phyloP scores from a whole-genome alignment of 805 yeast genomes.

The Saccharomycopsis javanensis region DNA sequence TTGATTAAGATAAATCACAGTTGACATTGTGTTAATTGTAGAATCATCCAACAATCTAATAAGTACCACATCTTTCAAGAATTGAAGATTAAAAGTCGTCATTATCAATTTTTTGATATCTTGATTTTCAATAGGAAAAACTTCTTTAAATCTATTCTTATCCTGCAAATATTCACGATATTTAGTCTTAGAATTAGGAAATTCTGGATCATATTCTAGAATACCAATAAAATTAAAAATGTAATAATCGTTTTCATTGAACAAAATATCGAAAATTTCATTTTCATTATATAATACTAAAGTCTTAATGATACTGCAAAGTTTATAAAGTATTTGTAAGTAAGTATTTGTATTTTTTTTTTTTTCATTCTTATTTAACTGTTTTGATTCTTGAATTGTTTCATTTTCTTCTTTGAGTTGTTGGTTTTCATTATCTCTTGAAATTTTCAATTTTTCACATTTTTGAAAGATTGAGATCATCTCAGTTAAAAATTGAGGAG shows the following conservation, averaged over 20 bases:
- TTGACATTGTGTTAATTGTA: slow-evolving; percentile 54
- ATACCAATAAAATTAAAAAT: slow-evolving; percentile 45
- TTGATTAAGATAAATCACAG: slow-evolving; percentile 61
- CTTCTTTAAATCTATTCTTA: slow-evolving; percentile 57
- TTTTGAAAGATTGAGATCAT: slow-evolving; percentile 37
- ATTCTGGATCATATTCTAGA: slow-evolving; percentile 84
- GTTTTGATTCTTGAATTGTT: not conserved
- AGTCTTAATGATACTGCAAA: slow-evolving; percentile 68
- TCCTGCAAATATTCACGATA: slow-evolving; percentile 57
- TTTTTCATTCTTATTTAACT: not conserved
- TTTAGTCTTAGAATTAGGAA: slow-evolving; percentile 69
- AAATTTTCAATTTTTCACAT: slow-evolving; percentile 37
- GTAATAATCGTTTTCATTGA: slow-evolving; percentile 33
- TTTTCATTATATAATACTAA: slow-evolving; percentile 64
- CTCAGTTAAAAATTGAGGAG: slow-evolving; percentile 41
- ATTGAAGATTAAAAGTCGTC: slow-evolving; percentile 68
- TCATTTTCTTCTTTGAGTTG: not conserved
- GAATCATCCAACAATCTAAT: slow-evolving; percentile 78
- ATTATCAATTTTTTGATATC: slow-evolving; percentile 48
- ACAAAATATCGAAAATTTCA: slow-evolving; percentile 45
- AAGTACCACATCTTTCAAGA: slow-evolving; percentile 76
- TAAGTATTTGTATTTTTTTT: slow-evolving; percentile 25
- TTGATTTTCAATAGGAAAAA: slow-evolving; percentile 50
- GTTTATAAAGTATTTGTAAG: slow-evolving; percentile 47
- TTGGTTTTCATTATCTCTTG: slow-evolving; percentile 10